Percentiles rank a stretch among this genome's conserved stretches.
Evolutionary conservation across 306 rosid species (phyloP).

Genomic region (Boehmeria nivea): DNA sequence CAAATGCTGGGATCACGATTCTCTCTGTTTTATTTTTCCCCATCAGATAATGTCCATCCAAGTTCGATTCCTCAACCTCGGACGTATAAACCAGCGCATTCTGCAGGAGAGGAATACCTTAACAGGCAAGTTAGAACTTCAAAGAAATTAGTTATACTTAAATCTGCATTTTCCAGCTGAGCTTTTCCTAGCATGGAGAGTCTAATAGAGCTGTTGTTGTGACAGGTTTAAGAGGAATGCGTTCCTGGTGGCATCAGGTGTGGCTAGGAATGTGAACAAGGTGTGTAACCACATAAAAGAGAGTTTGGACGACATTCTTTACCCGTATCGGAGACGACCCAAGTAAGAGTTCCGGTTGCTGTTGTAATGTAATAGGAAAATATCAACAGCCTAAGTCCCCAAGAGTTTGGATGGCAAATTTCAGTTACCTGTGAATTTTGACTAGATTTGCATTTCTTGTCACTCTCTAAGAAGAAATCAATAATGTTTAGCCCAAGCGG

Average conservation of each 20-base stretch:
- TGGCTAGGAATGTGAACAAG: slow-evolving; percentile 63
- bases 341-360: slow-evolving; percentile 37
- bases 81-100: slow-evolving; percentile 43
- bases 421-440: slow-evolving; percentile 6
- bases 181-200: background rate
- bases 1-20: slow-evolving; percentile 1
- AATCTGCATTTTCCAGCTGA: background rate
- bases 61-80: slow-evolving; percentile 43
- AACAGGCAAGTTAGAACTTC: slow-evolving; percentile 55
- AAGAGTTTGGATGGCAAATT: slow-evolving; percentile 6
- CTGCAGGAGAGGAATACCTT: slow-evolving; percentile 54
- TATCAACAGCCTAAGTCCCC: background rate
- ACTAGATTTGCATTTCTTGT: background rate
- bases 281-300: slow-evolving; percentile 59
- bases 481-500: background rate
- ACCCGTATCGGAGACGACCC: slow-evolving; percentile 63
- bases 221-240: slow-evolving; percentile 84
- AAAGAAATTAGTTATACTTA: background rate
- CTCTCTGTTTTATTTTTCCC: slow-evolving; percentile 13
- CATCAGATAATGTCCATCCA: slow-evolving; percentile 34
- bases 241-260: slow-evolving; percentile 72
- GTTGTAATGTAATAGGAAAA: background rate
- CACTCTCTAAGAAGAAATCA: background rate
- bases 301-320: slow-evolving; percentile 57
- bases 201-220: slow-evolving; percentile 1